Evolutionary conservation across 2,329 filamentous ascomycete genomes (phyloP).

Genomic region (Albophoma yamanashiensis): DNA sequence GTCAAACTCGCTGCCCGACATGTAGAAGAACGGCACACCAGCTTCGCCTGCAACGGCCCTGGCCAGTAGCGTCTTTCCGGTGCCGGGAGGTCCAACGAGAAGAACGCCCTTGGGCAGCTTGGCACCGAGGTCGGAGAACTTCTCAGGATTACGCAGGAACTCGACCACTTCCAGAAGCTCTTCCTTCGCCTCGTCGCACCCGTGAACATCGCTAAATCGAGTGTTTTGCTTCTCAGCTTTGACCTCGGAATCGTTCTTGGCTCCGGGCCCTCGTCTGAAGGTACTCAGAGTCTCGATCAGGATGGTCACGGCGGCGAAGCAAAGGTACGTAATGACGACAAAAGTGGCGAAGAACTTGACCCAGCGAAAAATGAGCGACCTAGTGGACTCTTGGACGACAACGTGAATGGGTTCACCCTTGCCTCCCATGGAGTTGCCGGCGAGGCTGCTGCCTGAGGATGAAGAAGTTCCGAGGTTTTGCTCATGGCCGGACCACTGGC

Average conservation of each 20-base stretch:
- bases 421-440: slow-evolving; percentile 40
- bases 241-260: slow-evolving; percentile 68
- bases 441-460: slow-evolving; percentile 8
- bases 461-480: slow-evolving; percentile 18
- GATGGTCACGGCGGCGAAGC: slow-evolving; percentile 69
- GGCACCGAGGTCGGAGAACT: slow-evolving; percentile 86
- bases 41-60: slow-evolving; percentile 94
- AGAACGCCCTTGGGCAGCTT: slow-evolving; percentile 96
- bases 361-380: slow-evolving; percentile 78
- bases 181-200: slow-evolving; percentile 96
- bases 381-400: slow-evolving; percentile 82
- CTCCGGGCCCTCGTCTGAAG: slow-evolving; percentile 63
- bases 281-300: slow-evolving; percentile 71
- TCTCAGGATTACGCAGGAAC: slow-evolving; percentile 86
- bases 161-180: slow-evolving; percentile 95
- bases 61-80: slow-evolving; percentile 91
- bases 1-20: slow-evolving; percentile 98
- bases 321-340: slow-evolving; percentile 66
- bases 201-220: slow-evolving; percentile 87
- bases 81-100: slow-evolving; percentile 89
- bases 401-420: slow-evolving; percentile 89
- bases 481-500: slow-evolving; percentile 18
- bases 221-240: slow-evolving; percentile 89
- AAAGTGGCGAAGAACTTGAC: slow-evolving; percentile 78
- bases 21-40: slow-evolving; percentile 98